A percentile compares a stretch with the other conserved stretches of the same genome.
phyloP scores from a whole-genome alignment of 352 stramenopile genomes.

The Phytopythium mirpurense region DNA sequence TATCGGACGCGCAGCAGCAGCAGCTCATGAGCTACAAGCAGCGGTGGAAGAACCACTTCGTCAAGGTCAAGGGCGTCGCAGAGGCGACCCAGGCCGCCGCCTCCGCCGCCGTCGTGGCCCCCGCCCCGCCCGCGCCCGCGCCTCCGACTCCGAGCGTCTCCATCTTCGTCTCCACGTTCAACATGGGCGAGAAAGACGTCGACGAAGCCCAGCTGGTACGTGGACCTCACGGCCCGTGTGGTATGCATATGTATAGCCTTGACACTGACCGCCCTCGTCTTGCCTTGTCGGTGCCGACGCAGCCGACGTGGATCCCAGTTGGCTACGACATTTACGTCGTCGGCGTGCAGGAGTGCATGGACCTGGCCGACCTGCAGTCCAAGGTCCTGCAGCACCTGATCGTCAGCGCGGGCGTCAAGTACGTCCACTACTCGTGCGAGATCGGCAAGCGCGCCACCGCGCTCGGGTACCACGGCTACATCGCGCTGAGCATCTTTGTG shows the following conservation, averaged over 20 bases:
- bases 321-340: constrained; percentile 88
- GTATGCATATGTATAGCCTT: too few species aligned
- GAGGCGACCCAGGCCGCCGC: constrained; percentile 9
- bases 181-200: constrained; percentile 80
- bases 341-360: constrained; percentile 90
- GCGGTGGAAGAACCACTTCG: constrained; percentile 7
- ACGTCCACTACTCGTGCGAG: constrained; percentile 70
- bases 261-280: neutral
- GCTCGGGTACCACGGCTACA: constrained; percentile 84
- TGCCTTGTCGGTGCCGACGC: too few species aligned
- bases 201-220: constrained; percentile 44
- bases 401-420: constrained; percentile 45
- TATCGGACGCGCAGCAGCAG: constrained; percentile 4
- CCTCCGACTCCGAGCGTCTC: constrained; percentile 17
- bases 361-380: constrained; percentile 60
- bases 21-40: constrained; percentile 7
- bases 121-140: constrained; percentile 7
- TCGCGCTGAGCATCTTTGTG: constrained; percentile 83
- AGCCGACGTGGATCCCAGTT: constrained; percentile 75
- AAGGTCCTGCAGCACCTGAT: constrained; percentile 65
- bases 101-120: neutral
- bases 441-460: constrained; percentile 78
- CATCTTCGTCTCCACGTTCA: constrained; percentile 83
- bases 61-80: constrained; percentile 13
- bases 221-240: too few species aligned